Evolutionary conservation across 345 rosid genomes (phyloP).

Genomic region (Combretum micranthum): DNA sequence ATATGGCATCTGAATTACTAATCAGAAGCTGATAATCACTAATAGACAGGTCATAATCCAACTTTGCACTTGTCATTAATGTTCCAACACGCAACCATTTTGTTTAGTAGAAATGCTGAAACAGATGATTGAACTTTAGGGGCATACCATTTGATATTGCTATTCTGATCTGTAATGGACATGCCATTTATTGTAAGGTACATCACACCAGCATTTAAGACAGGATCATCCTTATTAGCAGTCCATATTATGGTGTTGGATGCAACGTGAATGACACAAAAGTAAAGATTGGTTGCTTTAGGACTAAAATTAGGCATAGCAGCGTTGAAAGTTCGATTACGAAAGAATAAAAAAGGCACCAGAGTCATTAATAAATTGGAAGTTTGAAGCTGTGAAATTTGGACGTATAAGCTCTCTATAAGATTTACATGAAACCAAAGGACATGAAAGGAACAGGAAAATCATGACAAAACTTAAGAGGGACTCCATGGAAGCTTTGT

Average conservation of each 20-base stretch:
- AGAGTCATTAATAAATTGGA: slow-evolving; percentile 33
- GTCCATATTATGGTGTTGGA: slow-evolving; percentile 73
- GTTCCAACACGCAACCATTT: slow-evolving; percentile 35
- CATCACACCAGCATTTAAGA: slow-evolving; percentile 57
- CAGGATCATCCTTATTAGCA: slow-evolving; percentile 60
- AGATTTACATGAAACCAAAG: slow-evolving; percentile 28
- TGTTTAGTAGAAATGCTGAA: slow-evolving; percentile 36
- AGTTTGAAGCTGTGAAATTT: slow-evolving; percentile 58
- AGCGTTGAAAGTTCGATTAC: slow-evolving; percentile 50
- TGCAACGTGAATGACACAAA: slow-evolving; percentile 53
- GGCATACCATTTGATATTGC: slow-evolving; percentile 57
- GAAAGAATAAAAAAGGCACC: slow-evolving; percentile 65
- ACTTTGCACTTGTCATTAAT: slow-evolving; percentile 40
- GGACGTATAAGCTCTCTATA: slow-evolving; percentile 47
- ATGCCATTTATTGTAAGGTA: slow-evolving; percentile 51
- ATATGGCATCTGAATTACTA: slow-evolving; percentile 35
- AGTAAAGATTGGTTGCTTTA: slow-evolving; percentile 40
- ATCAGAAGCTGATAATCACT: slow-evolving; percentile 56
- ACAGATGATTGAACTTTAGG: slow-evolving; percentile 48
- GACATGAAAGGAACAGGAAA: slow-evolving; percentile 37
- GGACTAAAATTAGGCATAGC: slow-evolving; percentile 45
- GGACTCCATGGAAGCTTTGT: slow-evolving; percentile 44
- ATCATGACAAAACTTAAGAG: slow-evolving; percentile 16
- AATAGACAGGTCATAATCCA: slow-evolving; percentile 32
- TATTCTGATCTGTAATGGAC: slow-evolving; percentile 35